Base-by-base conservation (phyloP, 345 rosid genomes). In the Hibiscus mutabilis region DNA sequence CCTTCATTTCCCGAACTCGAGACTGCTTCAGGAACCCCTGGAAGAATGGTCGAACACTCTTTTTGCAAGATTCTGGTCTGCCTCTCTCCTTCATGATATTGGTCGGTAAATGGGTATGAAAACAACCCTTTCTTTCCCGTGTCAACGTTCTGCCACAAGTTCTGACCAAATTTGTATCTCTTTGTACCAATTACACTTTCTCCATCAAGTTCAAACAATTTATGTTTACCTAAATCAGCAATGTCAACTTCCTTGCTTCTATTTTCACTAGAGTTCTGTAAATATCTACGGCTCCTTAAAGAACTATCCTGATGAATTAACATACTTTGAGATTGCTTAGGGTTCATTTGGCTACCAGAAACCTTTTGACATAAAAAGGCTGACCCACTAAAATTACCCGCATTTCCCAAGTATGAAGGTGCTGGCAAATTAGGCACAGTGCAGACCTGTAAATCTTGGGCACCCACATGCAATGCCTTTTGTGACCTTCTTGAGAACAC, bases 241-340 rank as follows among this genome's bases (percentile, higher is more conserved):
- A 73, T 37, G 14, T 81, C 79, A 76, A 44, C 73, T 68, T 51
- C 83, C 73, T 64, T 72, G 63, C 70, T 76, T 29, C 64, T 55
- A 61, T 59, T 69, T 51, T 79, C 71, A 8, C 71, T 53, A 57
- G 82, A 80, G 66, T 73, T 76, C 46, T 74, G 79, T 18, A 80
- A 68, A 18, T 40, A 77, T 67, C 75, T 60, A 75, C 76, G 25
- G 70, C 46, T 37, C 70, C 69, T 44, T 4, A 66, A 55, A 44
- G 69, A 56, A 73, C 70, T 63, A 51, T 77, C 84, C 59, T 83
- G 83, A 78, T 72, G 80, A 77, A 68, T 79, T 80, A 76, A 25
- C 62, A 74, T 60, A 78, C 82, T 82, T 4, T 46, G 76, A 51
- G 84, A 77, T 71, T 77, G 81, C 72, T 75, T 76, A 57, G 49